A percentile compares a stretch with the other conserved stretches of the same genome.
Conservation (phyloP, 2,329 filamentous ascomycete species). For the Acrocalymma vagum region DNA sequence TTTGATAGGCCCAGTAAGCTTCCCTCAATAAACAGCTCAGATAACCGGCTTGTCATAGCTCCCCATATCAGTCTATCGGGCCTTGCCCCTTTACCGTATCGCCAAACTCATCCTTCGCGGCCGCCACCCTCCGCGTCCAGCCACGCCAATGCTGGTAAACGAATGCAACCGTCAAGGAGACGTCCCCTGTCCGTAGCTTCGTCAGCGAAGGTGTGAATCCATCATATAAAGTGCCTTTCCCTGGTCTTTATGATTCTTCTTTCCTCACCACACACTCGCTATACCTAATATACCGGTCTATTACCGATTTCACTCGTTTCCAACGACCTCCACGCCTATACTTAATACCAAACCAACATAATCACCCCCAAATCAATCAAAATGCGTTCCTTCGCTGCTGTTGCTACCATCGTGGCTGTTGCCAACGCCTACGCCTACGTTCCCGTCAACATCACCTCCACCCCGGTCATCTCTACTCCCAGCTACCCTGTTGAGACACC, state of each 20-base stretch:
- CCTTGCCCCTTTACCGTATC: constrained; percentile 44
- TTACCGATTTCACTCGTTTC: constrained; percentile 52
- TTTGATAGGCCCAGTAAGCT: constrained; percentile 29
- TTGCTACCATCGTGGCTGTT: constrained; percentile 40
- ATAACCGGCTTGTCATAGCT: constrained; percentile 30
- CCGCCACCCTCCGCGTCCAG: constrained; percentile 33
- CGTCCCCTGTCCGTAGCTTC: constrained; percentile 34
- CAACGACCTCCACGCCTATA: constrained; percentile 37
- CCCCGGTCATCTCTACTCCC: constrained; percentile 5
- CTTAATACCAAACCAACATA: constrained; percentile 47
- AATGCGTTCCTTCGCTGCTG: constrained; percentile 48
- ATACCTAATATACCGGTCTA: constrained; percentile 47
- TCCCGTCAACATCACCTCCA: constrained; percentile 28
- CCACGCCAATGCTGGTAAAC: constrained; percentile 31
- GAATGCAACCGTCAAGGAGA: constrained; percentile 35
- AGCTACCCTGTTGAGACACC: constrained; percentile 5
- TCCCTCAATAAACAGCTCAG: constrained; percentile 43
- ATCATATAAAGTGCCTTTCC: constrained; percentile 47
- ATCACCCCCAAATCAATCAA: constrained; percentile 42
- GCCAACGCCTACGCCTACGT: constrained; percentile 27
- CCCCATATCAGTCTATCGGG: constrained; percentile 23
- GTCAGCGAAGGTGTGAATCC: constrained; percentile 30
- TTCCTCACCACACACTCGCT: constrained; percentile 49
- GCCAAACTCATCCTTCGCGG: constrained; percentile 28
- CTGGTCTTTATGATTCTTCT: constrained; percentile 17